Evolutionary conservation across 2,329 filamentous ascomycete genomes (phyloP).

Genomic region (Trichophyton mentagrophytes): DNA sequence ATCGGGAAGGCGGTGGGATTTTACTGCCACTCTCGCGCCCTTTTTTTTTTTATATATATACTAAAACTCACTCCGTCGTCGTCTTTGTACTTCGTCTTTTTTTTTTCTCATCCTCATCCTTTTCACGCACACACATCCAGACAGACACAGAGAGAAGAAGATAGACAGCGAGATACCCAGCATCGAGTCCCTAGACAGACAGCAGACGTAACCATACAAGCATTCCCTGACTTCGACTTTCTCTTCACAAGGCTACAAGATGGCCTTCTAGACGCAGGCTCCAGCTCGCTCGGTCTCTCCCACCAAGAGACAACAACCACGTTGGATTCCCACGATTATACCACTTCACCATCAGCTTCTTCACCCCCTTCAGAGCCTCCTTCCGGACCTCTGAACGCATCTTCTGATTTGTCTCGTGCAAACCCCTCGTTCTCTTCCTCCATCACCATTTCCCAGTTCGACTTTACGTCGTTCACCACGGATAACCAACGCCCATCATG

Average conservation of each 20-base stretch:
- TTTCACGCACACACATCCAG: not conserved
- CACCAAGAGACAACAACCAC: constrained; percentile 23
- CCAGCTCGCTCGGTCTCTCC: constrained; percentile 23
- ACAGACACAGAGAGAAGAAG: too few species aligned
- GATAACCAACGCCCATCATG: constrained; percentile 37
- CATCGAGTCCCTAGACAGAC: not conserved
- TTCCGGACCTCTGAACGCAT: constrained; percentile 35
- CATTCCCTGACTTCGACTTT: not conserved
- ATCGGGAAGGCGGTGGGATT: constrained; percentile 17
- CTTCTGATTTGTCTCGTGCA: constrained; percentile 32
- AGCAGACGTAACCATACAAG: not conserved
- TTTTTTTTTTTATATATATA: not conserved
- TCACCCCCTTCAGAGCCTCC: constrained; percentile 22
- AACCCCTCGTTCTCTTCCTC: constrained; percentile 23
- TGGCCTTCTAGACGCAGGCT: constrained; percentile 27
- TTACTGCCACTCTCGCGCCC: constrained; percentile 12
- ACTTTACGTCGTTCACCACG: constrained; percentile 38
- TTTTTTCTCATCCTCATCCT: constrained; percentile 10
- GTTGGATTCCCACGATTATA: constrained; percentile 26
- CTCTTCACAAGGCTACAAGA: constrained; percentile 18
- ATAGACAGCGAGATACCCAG: not conserved
- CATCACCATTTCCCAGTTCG: constrained; percentile 26
- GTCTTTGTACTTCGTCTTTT: constrained; percentile 12
- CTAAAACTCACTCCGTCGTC: not conserved
- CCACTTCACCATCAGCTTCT: constrained; percentile 18